Base-by-base conservation (phyloP, 2,329 filamentous ascomycete species). In the Sordariomycetes sp. region DNA sequence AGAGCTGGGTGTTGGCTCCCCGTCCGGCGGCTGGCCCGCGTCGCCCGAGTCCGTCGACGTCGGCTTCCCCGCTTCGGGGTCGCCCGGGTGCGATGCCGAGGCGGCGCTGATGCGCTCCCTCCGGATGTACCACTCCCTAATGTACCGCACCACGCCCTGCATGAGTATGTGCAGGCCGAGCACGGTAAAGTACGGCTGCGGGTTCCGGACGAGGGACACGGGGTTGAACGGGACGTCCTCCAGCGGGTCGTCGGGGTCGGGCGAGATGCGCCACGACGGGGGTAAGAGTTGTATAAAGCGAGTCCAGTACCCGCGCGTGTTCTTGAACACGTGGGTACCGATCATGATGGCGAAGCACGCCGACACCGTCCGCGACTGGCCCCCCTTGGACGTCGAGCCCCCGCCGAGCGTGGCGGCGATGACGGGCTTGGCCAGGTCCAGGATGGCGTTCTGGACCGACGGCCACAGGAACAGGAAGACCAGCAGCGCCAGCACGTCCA, bases 381-480 rank as follows among this genome's bases (percentile, higher is more conserved):
- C 61, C 18, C 50, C 46, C 46, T 52, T 37, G 18, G 55, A 54
- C 18, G 55, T 46, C 18, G 50, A 84, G 56, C 86, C 85, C 60
- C 91, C 92, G 61, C 92, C 92, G 12, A 97, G 76, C 0, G 91
- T 95, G 59, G 96, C 85, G 60, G 92, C 92, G 67, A 97, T 95
- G 68, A 96, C 90, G 60, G 93, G 89, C 72, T 97, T 93, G 60
- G 92, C 90, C 57, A 96, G 80, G 69, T 97, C 92, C 64, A 97
- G 79, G 59, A 93, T 87, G 67, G 95, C 87, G 68, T 90, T 89
- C 69, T 96, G 92, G 62, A 93, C 82, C 59, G 90, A 90, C 35
- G 86, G 85, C 89, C 89, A 95, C 61, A 96, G 79, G 64, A 94
- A 89, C 53, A 96, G 78, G 89, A 91, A 97, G 62, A 94, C 78